Evolutionary conservation across 495 filamentous ascomycete genomes (phyloP).

Genomic region (Pyrenula aspistea): DNA sequence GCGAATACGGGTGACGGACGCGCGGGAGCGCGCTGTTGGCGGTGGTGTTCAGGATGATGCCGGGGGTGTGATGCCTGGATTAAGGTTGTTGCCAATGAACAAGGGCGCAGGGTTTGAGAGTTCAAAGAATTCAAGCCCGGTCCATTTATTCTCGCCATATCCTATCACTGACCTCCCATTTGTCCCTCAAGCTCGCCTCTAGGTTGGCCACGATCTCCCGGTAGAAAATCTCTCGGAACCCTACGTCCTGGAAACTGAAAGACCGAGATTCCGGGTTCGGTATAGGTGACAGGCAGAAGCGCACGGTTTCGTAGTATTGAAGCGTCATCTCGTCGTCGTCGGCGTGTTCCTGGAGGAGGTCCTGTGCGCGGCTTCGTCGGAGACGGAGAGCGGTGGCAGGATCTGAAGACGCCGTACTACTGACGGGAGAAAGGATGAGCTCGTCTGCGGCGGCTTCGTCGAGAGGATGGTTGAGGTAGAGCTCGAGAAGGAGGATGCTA

Average conservation of each 20-base stretch:
- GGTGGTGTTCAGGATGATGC: too few relatives aligned
- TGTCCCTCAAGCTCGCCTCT: neutral
- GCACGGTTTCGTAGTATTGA: neutral
- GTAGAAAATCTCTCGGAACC: neutral
- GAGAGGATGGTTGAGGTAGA: neutral
- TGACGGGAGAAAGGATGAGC: neutral
- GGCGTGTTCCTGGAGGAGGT: neutral
- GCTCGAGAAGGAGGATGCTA: neutral
- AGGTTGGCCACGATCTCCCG: neutral
- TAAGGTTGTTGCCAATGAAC: too few relatives aligned
- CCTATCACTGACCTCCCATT: neutral
- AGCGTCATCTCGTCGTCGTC: neutral
- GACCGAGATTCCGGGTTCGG: neutral
- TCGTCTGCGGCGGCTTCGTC: neutral
- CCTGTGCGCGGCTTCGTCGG: neutral
- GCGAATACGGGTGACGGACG: too few relatives aligned
- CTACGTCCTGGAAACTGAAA: neutral
- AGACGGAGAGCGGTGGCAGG: neutral
- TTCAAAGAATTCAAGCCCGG: too few relatives aligned
- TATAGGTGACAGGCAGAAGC: neutral
- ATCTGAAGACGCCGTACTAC: neutral
- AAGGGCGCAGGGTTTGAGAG: too few relatives aligned
- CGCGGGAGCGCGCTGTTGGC: too few relatives aligned
- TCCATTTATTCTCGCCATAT: neutral
- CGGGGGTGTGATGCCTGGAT: too few relatives aligned